Evolutionary conservation across 2,329 filamentous ascomycete genomes (phyloP), one percentile per base, ranked within the genome.

Genomic region (Penicillium sp.): DNA sequence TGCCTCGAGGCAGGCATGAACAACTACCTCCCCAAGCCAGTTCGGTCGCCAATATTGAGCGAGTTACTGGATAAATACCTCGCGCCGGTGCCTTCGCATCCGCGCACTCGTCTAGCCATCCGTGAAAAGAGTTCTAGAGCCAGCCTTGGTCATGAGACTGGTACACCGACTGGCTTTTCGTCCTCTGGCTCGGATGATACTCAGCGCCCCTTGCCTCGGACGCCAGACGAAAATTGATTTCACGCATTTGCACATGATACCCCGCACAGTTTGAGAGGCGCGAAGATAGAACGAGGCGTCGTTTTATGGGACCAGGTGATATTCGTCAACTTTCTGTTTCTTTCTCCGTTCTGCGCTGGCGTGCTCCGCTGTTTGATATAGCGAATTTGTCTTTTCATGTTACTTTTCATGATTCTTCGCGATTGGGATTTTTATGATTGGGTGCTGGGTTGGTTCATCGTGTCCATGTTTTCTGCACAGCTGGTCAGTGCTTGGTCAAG

Each of bases 1-100:
- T 96, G 92, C 62, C 76, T 96, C n/a, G 90, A 91, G 44, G 90
- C 90, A 1, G 92, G 92, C 40, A 97, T 97, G 92, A 96, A 96
- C 70, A 94, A 96, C 65, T 97, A 96, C 64, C 82, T 96, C 1
- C 91, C 92, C 14, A 97, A 97, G 69, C 92, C 92, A 1, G 92
- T 97, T n/a, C 83, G 91, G 54, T 90, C 89, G 4, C 88, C 92
- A 42, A 86, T 95, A 36, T 77, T 97, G 48, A 94, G 90, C 73
- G 85, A 85, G 65, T 92, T 96, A 75, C 76, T 97, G 11, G 84
- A 88, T 60, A 79, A 80, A 27, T 88, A 88, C 63, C 77, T 88
- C 8, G 74, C 74, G 13, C 81, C 83, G 43, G 70, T 73, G 9
- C 69, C 75, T 1, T 72, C 73, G 1, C 65, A 67, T 43, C 63